Base-by-base conservation (phyloP, 2,329 filamentous ascomycete species). In the Cladorrhinum sp. region DNA sequence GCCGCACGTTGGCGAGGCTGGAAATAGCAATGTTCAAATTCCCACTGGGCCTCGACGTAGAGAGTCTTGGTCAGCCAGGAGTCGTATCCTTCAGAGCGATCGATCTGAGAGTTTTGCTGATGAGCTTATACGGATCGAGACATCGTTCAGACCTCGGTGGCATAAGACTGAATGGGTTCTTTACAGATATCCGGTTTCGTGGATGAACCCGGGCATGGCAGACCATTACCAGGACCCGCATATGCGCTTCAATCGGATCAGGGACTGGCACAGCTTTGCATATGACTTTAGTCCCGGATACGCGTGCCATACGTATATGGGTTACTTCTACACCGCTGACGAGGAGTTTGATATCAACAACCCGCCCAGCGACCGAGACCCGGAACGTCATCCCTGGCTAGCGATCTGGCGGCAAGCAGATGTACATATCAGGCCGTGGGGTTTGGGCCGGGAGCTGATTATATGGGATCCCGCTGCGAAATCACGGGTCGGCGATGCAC, bases 271-370 rank as follows among this genome's bases (percentile, higher is more conserved):
- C 2, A 60, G 65, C 0, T 73, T 66, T 10, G 50, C 66, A 4
- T 66, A 54, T 24, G 55, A 69, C 1, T 75, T 74, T 57, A 55
- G 52, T n/a, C 46, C 9, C 1, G 24, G 12, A 1, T 8, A 2
- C 48, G 30, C 24, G 2, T 66, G 69, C 21, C 77, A 77, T 46
- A 76, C 76, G 1, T 78, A 75, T 62, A 59, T 73, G 1, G 81
- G 79, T 0, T 66, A 85, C 5, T 86, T 85, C 65, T 83, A 82
- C 65, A 83, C 80, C 0, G 71, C 76, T 16, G 73, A 76, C 7
- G 74, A 72, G 12, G 68, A 71, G 1, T 78, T 75, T 75, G 70
- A 76, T 46, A 61, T 68, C 1, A 54, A 57, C 0, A 65, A 55
- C 8, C 65, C 63, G n/a, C 65, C 66, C 0, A 58, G 58, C 10